Percentiles rank a stretch among this genome's conserved stretches.
Evolutionary conservation across 441 rosid species (phyloP).

Genomic region (Erodium trifolium): DNA sequence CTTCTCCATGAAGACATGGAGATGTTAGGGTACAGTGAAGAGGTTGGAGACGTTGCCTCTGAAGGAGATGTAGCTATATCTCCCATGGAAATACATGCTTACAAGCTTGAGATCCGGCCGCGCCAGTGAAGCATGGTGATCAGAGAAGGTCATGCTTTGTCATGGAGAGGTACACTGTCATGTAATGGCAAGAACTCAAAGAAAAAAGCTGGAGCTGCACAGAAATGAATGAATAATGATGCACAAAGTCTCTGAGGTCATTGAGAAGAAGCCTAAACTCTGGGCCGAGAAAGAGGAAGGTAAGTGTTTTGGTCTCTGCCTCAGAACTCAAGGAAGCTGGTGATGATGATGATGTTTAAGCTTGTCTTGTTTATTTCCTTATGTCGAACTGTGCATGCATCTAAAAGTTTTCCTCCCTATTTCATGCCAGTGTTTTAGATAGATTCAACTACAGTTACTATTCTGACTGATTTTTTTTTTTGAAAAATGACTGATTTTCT

Average conservation of each 20-base stretch:
- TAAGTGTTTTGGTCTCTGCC: too few species aligned
- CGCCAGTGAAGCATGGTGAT: constrained; percentile 20
- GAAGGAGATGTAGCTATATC: constrained; percentile 58
- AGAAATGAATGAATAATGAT: too few species aligned
- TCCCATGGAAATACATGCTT: constrained; percentile 95
- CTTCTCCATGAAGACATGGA: constrained; percentile 76
- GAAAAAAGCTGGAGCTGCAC: too few species aligned
- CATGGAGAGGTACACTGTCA: too few species aligned
- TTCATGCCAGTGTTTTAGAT: not conserved
- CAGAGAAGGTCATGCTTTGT: too few species aligned
- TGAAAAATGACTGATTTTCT: not conserved
- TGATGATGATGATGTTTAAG: not conserved
- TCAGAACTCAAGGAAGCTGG: not conserved
- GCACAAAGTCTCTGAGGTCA: too few species aligned
- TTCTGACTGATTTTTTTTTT: not conserved
- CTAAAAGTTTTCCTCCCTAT: not conserved
- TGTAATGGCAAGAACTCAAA: too few species aligned
- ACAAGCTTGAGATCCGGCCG: constrained; percentile 71
- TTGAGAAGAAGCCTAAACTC: too few species aligned
- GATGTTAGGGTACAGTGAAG: constrained; percentile 65
- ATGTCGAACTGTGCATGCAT: not conserved
- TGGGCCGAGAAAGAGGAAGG: too few species aligned
- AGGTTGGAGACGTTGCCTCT: constrained; percentile 26
- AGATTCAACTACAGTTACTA: not conserved
- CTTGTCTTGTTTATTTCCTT: not conserved